Percentiles rank a stretch among this genome's conserved stretches.
Conservation (phyloP, 768 basidiomycete species). For the Auriscalpium microsporum region DNA sequence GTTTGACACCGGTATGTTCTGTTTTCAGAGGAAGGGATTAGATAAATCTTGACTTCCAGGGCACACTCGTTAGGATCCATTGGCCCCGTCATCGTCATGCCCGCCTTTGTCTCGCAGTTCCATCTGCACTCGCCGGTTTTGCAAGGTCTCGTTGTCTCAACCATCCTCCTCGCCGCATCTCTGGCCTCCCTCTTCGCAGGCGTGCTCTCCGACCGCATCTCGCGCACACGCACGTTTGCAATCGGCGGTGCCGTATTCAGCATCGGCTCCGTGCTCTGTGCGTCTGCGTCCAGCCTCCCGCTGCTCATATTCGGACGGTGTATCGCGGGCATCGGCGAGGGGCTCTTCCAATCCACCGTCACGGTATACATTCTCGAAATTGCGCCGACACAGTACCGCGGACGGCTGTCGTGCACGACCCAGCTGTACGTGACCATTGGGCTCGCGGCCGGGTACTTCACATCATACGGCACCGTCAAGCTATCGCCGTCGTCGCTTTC, state of each 20-base stretch:
- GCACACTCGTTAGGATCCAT: conserved; percentile 19
- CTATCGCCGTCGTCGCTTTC: conserved; percentile 21
- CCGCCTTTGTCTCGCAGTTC: conserved; percentile 32
- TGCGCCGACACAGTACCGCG: conserved; percentile 33
- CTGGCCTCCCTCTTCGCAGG: conserved; percentile 33
- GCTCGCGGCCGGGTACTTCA: conserved; percentile 27
- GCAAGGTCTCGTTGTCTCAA: conserved; percentile 37
- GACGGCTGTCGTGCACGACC: conserved; percentile 30
- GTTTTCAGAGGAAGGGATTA: not conserved
- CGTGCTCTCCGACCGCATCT: conserved; percentile 36
- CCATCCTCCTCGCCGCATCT: conserved; percentile 35
- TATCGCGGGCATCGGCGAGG: conserved; percentile 38
- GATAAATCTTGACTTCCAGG: not conserved
- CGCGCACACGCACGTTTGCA: conserved; percentile 37
- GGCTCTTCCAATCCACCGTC: conserved; percentile 33
- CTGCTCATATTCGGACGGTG: conserved; percentile 36
- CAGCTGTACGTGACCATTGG: conserved; percentile 39
- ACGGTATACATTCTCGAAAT: conserved; percentile 35
- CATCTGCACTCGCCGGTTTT: conserved; percentile 28
- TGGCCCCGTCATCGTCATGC: conserved; percentile 40
- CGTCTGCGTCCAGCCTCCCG: conserved; percentile 26
- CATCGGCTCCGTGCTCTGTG: conserved; percentile 32
- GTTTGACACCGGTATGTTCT: conserved; percentile 23
- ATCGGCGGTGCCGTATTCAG: conserved; percentile 35
- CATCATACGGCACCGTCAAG: conserved; percentile 31